These are phyloP conservation scores for Polytrichum formosum DNA, from an alignment of 225 moss, liverwort and hornwort genomes.

Conservation along the genomic window DNA sequence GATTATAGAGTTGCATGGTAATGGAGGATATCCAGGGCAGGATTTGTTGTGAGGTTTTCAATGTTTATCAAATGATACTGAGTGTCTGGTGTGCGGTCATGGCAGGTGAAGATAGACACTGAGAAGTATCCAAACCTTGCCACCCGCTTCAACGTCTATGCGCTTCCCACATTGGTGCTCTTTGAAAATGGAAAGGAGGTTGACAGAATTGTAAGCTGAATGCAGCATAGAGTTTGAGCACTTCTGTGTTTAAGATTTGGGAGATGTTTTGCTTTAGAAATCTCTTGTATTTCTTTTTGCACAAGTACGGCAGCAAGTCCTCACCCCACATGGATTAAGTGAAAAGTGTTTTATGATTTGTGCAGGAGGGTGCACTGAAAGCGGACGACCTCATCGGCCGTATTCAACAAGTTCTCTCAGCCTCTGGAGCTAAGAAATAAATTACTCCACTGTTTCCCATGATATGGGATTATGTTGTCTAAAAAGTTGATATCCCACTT, in stretches of 20 bases:
- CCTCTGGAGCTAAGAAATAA: conserved; percentile 3
- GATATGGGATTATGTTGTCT: too few relatives aligned
- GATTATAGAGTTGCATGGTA: not conserved
- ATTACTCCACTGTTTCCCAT: too few relatives aligned
- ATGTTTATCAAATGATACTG: conserved; percentile 4
- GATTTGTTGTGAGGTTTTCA: conserved; percentile 5
- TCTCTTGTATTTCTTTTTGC: not conserved
- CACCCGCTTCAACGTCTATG: conserved; percentile 72
- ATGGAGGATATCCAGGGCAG: not conserved
- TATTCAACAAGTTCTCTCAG: conserved; percentile 41
- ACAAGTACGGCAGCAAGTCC: conserved; percentile 7
- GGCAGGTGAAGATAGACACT: conserved; percentile 94
- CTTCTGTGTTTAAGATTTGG: conserved; percentile 2
- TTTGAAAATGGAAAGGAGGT: conserved; percentile 72
- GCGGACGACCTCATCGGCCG: conserved; percentile 48
- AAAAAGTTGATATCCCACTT: too few relatives aligned
- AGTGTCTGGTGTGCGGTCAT: conserved; percentile 8
- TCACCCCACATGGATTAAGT: not conserved
- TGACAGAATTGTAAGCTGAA: conserved; percentile 54
- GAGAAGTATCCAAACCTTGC: conserved; percentile 92
- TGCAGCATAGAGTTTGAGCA: not conserved
- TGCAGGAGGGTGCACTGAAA: conserved; percentile 66
- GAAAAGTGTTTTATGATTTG: conserved; percentile 8
- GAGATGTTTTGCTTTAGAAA: not conserved
- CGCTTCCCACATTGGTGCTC: conserved; percentile 84